Percentiles rank a stretch among this genome's conserved stretches.
Evolutionary conservation across 2,329 filamentous ascomycete species (phyloP).

Genomic region (Parastagonospora avenae): DNA sequence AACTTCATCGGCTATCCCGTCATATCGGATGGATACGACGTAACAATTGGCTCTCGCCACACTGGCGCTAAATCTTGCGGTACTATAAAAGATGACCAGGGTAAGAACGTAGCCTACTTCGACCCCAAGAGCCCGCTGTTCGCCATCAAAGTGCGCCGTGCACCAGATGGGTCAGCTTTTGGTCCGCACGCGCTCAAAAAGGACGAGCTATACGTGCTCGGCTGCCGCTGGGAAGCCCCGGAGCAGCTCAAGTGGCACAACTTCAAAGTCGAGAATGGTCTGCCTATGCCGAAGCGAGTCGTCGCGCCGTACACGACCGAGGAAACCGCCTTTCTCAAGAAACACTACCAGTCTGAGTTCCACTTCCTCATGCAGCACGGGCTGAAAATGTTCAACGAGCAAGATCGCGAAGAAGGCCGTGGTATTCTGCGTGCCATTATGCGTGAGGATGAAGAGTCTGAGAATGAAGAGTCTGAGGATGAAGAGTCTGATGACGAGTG

Average conservation of each 20-base stretch:
- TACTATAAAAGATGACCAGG: neutral
- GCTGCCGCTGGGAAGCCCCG: neutral
- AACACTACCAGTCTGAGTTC: constrained; percentile 40
- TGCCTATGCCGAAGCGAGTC: neutral
- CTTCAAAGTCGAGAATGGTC: neutral
- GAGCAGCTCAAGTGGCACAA: neutral
- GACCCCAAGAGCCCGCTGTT: constrained; percentile 5
- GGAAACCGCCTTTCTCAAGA: constrained; percentile 46
- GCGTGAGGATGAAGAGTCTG: neutral
- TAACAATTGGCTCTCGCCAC: neutral
- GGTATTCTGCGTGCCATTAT: constrained; percentile 30
- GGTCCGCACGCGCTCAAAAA: neutral
- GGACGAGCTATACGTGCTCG: neutral
- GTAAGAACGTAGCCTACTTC: constrained; percentile 14
- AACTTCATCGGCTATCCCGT: constrained; percentile 16
- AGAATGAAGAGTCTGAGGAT: neutral
- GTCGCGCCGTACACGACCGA: constrained; percentile 13
- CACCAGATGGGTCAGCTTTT: constrained; percentile 3
- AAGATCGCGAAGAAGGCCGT: constrained; percentile 46
- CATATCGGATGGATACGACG: neutral
- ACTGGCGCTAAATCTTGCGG: neutral
- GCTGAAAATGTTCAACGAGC: constrained; percentile 45
- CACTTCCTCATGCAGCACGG: constrained; percentile 39
- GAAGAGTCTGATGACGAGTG: constrained; percentile 6
- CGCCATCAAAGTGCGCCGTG: constrained; percentile 7